A percentile compares a stretch with the other conserved stretches of the same genome.
These are phyloP conservation scores for Dictyostelium firmibasis DNA, from an alignment of 78 protist genomes.

Conservation along the genomic window DNA sequence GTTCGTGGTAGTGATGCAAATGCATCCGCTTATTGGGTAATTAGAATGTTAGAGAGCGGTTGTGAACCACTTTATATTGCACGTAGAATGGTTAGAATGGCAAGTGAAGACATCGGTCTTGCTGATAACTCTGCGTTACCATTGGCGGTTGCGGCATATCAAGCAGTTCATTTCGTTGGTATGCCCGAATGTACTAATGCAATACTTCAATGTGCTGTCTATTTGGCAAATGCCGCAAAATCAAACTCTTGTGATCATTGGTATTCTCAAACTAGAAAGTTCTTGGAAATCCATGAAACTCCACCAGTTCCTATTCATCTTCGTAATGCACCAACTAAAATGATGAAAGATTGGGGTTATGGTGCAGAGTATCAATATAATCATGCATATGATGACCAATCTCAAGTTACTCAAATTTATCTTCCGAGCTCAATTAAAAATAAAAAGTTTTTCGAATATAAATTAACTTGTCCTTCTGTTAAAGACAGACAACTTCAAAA, in stretches of 20 bases:
- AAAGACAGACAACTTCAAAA: not conserved
- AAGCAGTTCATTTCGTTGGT: slow-evolving; percentile 82
- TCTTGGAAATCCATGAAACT: not conserved
- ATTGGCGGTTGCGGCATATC: slow-evolving; percentile 64
- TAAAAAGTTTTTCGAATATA: slow-evolving; percentile 53
- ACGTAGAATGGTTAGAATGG: slow-evolving; percentile 80
- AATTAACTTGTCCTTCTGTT: slow-evolving; percentile 5
- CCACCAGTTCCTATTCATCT: slow-evolving; percentile 90
- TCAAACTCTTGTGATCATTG: slow-evolving; percentile 68
- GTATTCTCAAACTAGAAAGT: slow-evolving; percentile 8
- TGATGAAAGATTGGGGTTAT: slow-evolving; percentile 75
- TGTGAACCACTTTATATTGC: slow-evolving; percentile 75
- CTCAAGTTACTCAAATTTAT: slow-evolving; percentile 72
- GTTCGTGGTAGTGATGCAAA: slow-evolving; percentile 86
- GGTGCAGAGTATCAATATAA: slow-evolving; percentile 84
- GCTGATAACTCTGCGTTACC: slow-evolving; percentile 82
- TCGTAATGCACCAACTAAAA: slow-evolving; percentile 86
- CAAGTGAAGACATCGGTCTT: slow-evolving; percentile 85
- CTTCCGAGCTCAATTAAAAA: slow-evolving; percentile 65
- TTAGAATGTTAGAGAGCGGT: slow-evolving; percentile 82
- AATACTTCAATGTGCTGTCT: slow-evolving; percentile 79
- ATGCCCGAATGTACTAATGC: slow-evolving; percentile 84
- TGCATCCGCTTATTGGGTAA: slow-evolving; percentile 84
- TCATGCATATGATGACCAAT: slow-evolving; percentile 60
- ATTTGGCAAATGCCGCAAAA: slow-evolving; percentile 87